Base-by-base conservation (phyloP, 805 yeast genomes). In the Jamesozyma gamospora region DNA sequence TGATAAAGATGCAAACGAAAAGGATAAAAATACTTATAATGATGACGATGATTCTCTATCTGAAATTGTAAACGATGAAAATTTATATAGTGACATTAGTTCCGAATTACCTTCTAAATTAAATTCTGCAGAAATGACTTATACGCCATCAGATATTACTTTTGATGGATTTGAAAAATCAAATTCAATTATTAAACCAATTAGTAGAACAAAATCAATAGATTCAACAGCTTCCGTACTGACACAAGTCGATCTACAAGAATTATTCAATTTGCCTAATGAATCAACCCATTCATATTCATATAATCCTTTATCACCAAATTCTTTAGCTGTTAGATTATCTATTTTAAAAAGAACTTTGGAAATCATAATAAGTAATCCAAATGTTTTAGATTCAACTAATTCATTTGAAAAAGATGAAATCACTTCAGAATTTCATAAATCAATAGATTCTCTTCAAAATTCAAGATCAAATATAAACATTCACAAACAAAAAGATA, bases 251-350 rank as follows among this genome's bases (percentile, higher is more conserved):
- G 62, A 55, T 36, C 34, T 54, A 13, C 54, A 60, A 10, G 76
- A 79, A 40, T 66, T 82, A 15, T 55, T 78, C 30, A 71, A 69
- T 45, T 80, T 84, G 52, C 86, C 90, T 4, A 75, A 77, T 19
- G 87, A 82, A 49, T 82, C 92, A 11, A 75, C 92, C 1, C 88
- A 82, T 55, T 82, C 94, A 2, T 85, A 82, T 54, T 83, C 94
- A 0, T 85, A 85, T 56, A 85, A 92, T 3, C 83, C 82, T 39
- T 63, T 84, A 41, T 79, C 90, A 1, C 92, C 88, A 9, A 82
- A 82, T 54, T 80, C 94, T 1, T 60, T 85, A 41, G 84, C 92
- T 0, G 72, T 83, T 35, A 66, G 95, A 41, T 61, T 85, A 44
- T 78, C 78, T 40, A 87, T 83, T 13, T 64, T 85, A 49, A 82